Base-by-base conservation (phyloP, 2,329 filamentous ascomycete genomes). In the Paracamarosporium sp. region DNA sequence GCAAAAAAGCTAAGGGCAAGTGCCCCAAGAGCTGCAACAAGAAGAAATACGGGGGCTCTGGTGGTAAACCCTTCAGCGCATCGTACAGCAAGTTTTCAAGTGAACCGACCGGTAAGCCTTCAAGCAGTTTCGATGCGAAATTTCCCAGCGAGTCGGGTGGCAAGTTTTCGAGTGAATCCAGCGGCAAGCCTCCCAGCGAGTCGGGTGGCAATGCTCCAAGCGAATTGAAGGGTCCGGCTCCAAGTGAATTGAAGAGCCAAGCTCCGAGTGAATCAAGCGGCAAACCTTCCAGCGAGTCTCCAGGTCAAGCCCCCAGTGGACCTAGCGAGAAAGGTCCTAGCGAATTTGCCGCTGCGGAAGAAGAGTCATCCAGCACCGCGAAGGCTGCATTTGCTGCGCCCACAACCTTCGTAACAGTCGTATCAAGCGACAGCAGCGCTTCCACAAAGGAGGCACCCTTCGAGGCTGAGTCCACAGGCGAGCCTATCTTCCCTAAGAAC, bases 11-110 rank as follows among this genome's bases (percentile, higher is more conserved):
- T 11, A 55, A 56, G 50, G 44, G 47, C 15, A 56, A 60, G 44
- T 61, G 59, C 22, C 59, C 59, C 24, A 51, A 46, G 50, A 45
- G 30, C 4, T 61, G 55, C 50, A 53, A 13, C 2, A 38, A 22
- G 27, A 41, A 40, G 24, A 22, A 22, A n/a, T 38, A n/a, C 38
- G 30, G 35, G 12, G 11, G 20, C 13, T 25, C 8, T 24, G 15
- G 5, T 33, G 22, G 40, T 8, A 40, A 40, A 17, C 17, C 36
- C 6, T 5, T n/a, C 31, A 40, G 36, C 17, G 36, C 20, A n/a
- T n/a, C n/a, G n/a, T n/a, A n/a, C n/a, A n/a, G n/a, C n/a, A n/a
- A n/a, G n/a, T n/a, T n/a, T n/a, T n/a, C n/a, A 3, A 40, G 17
- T 40, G 36, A 17, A 40, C 17, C 12, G 4, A 17, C 17, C 2